Percentiles rank a stretch among this genome's conserved stretches.
phyloP scores from a whole-genome alignment of 257 asterid species.

The Fraxinus americana region DNA sequence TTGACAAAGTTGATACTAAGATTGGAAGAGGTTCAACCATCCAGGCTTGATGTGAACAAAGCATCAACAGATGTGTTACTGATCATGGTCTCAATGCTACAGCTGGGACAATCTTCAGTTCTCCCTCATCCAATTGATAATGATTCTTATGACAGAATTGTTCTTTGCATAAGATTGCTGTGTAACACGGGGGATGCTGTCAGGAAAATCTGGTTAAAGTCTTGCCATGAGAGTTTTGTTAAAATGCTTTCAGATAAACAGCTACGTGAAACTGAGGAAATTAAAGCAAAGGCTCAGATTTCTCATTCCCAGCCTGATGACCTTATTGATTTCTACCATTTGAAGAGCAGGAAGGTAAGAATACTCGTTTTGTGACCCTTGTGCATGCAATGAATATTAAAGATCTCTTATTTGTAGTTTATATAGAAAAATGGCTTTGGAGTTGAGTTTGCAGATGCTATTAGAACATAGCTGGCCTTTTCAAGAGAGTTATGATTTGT shows the following conservation, averaged over 20 bases:
- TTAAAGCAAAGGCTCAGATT: slow-evolving; percentile 78
- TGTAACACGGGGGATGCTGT: slow-evolving; percentile 66
- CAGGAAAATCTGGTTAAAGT: slow-evolving; percentile 82
- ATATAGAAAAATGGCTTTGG: neutral
- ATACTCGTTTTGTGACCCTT: slow-evolving; percentile 21
- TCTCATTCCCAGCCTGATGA: slow-evolving; percentile 90
- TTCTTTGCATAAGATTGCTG: slow-evolving; percentile 76
- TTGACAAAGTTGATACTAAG: slow-evolving; percentile 81
- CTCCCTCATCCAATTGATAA: slow-evolving; percentile 94
- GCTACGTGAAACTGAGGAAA: slow-evolving; percentile 88
- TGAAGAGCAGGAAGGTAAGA: slow-evolving; percentile 90
- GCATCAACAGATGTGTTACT: slow-evolving; percentile 60
- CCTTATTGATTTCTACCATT: slow-evolving; percentile 90
- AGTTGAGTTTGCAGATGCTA: slow-evolving; percentile 3
- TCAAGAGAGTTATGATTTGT: neutral
- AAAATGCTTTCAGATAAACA: slow-evolving; percentile 94
- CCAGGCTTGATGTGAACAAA: slow-evolving; percentile 75
- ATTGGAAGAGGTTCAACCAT: slow-evolving; percentile 89
- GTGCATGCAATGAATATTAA: slow-evolving; percentile 20
- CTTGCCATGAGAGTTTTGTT: slow-evolving; percentile 91
- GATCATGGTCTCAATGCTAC: slow-evolving; percentile 85
- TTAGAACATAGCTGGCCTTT: neutral
- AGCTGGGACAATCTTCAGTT: slow-evolving; percentile 85
- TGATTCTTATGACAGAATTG: slow-evolving; percentile 82
- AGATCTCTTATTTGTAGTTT: neutral